These are phyloP conservation scores for Saccharomyces pastorianus DNA, from an alignment of 1,139 yeast species.

Conservation along the genomic window DNA sequence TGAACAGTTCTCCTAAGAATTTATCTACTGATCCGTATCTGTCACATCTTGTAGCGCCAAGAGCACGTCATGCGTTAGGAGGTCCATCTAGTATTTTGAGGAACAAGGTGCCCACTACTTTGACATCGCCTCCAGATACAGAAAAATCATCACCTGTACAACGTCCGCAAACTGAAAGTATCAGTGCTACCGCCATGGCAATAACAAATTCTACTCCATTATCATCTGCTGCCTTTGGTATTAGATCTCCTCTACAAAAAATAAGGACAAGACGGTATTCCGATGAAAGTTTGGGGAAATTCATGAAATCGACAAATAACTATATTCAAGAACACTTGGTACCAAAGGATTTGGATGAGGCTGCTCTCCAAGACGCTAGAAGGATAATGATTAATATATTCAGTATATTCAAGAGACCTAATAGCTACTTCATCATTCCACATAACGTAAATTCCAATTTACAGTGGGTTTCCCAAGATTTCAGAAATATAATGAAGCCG, in stretches of 20 bases:
- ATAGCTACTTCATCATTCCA: constrained; percentile 21
- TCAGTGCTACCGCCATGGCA: constrained; percentile 5
- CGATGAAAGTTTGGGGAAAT: constrained; percentile 7
- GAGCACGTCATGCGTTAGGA: constrained; percentile 5
- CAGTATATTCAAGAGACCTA: constrained; percentile 23
- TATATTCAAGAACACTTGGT: not conserved
- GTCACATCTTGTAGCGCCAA: constrained; percentile 11
- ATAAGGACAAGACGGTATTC: constrained; percentile 9
- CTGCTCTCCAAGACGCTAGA: constrained; percentile 17
- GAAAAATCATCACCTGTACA: not conserved
- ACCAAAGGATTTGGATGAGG: constrained; percentile 6
- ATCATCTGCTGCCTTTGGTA: constrained; percentile 2
- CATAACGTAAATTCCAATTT: constrained; percentile 14
- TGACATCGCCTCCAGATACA: constrained; percentile 8
- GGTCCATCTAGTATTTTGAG: constrained; percentile 1
- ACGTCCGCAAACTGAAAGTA: constrained; percentile 1
- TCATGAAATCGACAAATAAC: constrained; percentile 2
- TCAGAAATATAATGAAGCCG: constrained; percentile 12
- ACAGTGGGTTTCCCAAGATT: constrained; percentile 21
- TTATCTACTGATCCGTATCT: constrained; percentile 7
- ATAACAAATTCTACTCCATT: constrained; percentile 12
- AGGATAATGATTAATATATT: constrained; percentile 25
- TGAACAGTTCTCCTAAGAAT: constrained; percentile 4
- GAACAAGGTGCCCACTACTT: constrained; percentile 6
- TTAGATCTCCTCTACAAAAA: constrained; percentile 5